Percentiles rank a stretch among this genome's conserved stretches.
Conservation (phyloP, 2,329 filamentous ascomycete species). For the Alternaria arbusti region DNA sequence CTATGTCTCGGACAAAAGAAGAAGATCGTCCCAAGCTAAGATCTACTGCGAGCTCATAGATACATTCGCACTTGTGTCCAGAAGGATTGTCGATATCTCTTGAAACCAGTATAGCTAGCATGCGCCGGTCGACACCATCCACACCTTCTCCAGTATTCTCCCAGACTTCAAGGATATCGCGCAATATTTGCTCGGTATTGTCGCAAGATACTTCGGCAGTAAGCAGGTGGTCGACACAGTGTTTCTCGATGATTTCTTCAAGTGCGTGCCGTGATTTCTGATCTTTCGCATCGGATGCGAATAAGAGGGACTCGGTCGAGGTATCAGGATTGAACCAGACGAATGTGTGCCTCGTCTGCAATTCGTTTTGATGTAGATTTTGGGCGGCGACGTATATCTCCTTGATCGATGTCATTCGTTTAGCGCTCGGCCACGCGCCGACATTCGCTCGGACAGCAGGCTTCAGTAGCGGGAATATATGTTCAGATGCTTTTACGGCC, state of each 20-base stretch:
- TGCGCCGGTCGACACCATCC: conserved; percentile 13
- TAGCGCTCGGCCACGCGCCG: neutral
- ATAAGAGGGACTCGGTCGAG: neutral
- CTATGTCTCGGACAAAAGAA: conserved; percentile 16
- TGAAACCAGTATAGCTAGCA: conserved; percentile 26
- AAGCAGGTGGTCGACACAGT: conserved; percentile 25
- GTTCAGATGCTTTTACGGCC: conserved; percentile 20
- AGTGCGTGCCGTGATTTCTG: conserved; percentile 9
- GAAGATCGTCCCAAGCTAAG: conserved; percentile 8
- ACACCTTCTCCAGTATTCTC: conserved; percentile 4
- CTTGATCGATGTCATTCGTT: conserved; percentile 13
- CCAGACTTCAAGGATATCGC: conserved; percentile 29
- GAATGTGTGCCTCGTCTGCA: neutral
- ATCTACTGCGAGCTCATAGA: conserved; percentile 22
- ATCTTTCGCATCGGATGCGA: neutral
- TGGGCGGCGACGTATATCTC: conserved; percentile 22
- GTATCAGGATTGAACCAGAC: neutral
- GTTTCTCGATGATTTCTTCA: conserved; percentile 22
- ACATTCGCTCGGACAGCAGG: neutral
- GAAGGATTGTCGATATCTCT: conserved; percentile 4
- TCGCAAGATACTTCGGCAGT: conserved; percentile 7
- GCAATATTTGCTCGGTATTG: conserved; percentile 19
- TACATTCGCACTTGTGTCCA: conserved; percentile 21
- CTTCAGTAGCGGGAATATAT: conserved; percentile 11
- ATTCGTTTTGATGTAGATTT: neutral